Conservation (phyloP, 371 early-diverging fungal species). For the Mortierella sp. region DNA sequence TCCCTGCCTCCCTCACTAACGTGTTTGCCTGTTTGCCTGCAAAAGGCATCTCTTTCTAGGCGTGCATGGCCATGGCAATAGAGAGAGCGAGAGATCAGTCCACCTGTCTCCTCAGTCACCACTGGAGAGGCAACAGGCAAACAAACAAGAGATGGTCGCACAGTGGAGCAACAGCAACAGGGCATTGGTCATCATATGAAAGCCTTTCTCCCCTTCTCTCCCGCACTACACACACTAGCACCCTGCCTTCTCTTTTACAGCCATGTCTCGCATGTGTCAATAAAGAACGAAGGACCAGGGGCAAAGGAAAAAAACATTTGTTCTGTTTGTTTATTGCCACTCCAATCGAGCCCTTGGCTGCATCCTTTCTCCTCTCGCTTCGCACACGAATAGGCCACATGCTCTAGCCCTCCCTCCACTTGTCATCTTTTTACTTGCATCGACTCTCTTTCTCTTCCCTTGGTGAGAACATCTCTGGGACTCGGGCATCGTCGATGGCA, state of each 20-base stretch:
- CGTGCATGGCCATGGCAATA: too few relatives aligned
- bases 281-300: background rate
- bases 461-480: constrained; percentile 7
- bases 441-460: background rate
- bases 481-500: background rate
- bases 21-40: constrained; percentile 6
- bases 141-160: constrained; percentile 6
- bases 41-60: constrained; percentile 2
- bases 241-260: background rate
- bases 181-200: constrained; percentile 17
- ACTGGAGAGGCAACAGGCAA: background rate
- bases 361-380: too few relatives aligned
- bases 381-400: background rate
- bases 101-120: background rate
- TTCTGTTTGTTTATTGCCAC: background rate
- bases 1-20: background rate
- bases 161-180: background rate
- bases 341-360: background rate
- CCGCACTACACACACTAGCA: background rate
- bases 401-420: background rate
- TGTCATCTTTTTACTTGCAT: background rate
- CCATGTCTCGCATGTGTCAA: constrained; percentile 14
- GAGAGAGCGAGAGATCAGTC: background rate
- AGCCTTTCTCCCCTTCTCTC: background rate
- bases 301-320: background rate